Evolutionary conservation across 78 protist genomes (phyloP).

Genomic region (Pigoraptor vietnamica): DNA sequence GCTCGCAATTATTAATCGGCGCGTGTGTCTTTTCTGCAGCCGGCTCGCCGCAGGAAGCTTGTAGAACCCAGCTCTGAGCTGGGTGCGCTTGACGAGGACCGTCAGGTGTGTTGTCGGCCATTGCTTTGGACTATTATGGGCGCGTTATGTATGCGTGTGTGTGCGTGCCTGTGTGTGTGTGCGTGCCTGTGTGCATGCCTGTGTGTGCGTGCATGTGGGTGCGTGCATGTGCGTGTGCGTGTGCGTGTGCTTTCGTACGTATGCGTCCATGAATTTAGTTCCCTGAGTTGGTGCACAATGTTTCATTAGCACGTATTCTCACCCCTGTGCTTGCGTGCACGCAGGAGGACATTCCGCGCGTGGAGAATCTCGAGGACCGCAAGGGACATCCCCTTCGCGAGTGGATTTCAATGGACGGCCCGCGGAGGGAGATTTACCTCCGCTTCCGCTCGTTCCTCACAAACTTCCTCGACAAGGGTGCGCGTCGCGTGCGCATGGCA

Average conservation of each 20-base stretch:
- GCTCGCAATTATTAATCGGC: background rate
- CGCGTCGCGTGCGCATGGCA: too few relatives aligned
- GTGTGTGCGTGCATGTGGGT: background rate
- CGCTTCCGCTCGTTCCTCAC: constrained; percentile 25
- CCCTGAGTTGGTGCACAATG: background rate
- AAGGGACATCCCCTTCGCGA: constrained; percentile 37
- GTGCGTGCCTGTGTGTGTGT: background rate
- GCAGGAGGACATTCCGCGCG: background rate
- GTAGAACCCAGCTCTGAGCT: background rate
- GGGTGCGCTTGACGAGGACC: background rate
- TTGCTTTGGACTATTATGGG: too few relatives aligned
- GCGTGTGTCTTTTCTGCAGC: background rate
- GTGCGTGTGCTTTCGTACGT: background rate
- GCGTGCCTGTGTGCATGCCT: background rate
- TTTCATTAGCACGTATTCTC: background rate
- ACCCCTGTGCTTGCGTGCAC: too few relatives aligned
- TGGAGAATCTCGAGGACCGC: constrained; percentile 47
- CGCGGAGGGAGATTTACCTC: constrained; percentile 34
- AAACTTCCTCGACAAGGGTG: background rate
- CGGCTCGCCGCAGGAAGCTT: background rate
- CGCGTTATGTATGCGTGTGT: background rate
- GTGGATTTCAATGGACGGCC: constrained; percentile 37
- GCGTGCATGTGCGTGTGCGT: background rate
- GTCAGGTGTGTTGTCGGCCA: background rate
- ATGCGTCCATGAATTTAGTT: background rate